A percentile compares a stretch with the other conserved stretches of the same genome.
Evolutionary conservation across 1,284 basidiomycete genomes (phyloP).

Genomic region (Apiotrichum domesticum): DNA sequence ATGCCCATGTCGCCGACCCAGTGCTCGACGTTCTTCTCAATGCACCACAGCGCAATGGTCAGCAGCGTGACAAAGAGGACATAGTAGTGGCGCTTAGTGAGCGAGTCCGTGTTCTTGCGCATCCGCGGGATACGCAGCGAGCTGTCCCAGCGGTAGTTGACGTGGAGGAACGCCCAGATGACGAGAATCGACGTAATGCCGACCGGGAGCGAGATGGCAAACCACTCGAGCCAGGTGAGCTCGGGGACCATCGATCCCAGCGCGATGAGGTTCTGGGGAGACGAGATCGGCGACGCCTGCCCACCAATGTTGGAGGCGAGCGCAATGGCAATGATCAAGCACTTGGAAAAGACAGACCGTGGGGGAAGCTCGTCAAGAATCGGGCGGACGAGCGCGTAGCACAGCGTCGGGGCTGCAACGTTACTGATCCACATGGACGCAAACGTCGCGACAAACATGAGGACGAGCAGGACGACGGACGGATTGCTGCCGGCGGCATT

Average conservation of each 20-base stretch:
- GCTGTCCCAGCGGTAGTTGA: conserved; percentile 79
- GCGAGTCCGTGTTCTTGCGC: conserved; percentile 68
- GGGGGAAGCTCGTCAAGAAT: conserved; percentile 87
- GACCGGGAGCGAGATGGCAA: conserved; percentile 87
- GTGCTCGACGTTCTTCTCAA: conserved; percentile 73
- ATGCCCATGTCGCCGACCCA: conserved; percentile 94
- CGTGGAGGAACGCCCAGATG: conserved; percentile 86
- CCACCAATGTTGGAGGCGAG: conserved; percentile 98
- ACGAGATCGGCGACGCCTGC: conserved; percentile 83
- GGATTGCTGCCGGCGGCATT: conserved; percentile 84
- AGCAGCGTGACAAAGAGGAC: conserved; percentile 76
- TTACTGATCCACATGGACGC: conserved; percentile 99
- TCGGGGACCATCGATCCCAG: conserved; percentile 78
- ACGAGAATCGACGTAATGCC: conserved; percentile 75
- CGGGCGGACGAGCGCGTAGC: conserved; percentile 97
- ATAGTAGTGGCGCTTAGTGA: conserved; percentile 84
- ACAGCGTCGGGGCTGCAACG: conserved; percentile 93
- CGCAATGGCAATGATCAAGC: conserved; percentile 90
- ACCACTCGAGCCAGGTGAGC: conserved; percentile 89
- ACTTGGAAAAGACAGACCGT: conserved; percentile 79
- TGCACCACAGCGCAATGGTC: conserved; percentile 88
- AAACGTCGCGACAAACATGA: conserved; percentile 96
- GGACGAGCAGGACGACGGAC: conserved; percentile 77
- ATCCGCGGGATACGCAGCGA: conserved; percentile 76
- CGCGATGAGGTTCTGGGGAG: conserved; percentile 96